Evolutionary conservation across 768 basidiomycete species (phyloP).

Genomic region (Saitozyma sp.): DNA sequence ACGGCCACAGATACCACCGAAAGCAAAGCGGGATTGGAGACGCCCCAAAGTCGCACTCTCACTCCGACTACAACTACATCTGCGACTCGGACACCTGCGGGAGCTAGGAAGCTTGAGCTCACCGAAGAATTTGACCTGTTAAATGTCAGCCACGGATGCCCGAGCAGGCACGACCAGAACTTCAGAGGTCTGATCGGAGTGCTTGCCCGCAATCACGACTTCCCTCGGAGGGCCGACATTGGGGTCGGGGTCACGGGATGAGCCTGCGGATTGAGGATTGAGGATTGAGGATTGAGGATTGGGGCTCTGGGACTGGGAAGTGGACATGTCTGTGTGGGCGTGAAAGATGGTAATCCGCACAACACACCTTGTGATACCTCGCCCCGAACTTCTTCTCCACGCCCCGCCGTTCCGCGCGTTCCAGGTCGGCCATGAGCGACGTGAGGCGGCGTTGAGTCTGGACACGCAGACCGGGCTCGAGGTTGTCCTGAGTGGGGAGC

Average conservation of each 20-base stretch:
- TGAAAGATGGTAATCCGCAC: neutral
- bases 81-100: neutral
- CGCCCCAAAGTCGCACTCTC: no score
- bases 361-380: slow-evolving; percentile 70
- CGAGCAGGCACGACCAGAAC: no score
- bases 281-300: neutral
- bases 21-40: no score
- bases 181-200: no score
- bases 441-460: slow-evolving; percentile 76
- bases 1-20: neutral
- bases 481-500: slow-evolving; percentile 60
- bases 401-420: slow-evolving; percentile 42
- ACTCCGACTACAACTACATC: no score
- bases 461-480: slow-evolving; percentile 80
- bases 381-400: slow-evolving; percentile 64
- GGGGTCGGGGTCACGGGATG: no score
- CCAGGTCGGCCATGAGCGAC: slow-evolving; percentile 62
- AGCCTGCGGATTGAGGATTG: no score
- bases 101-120: slow-evolving; percentile 36
- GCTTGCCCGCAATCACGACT: no score
- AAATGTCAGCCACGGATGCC: no score
- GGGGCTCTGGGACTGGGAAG: neutral
- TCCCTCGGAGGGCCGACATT: no score
- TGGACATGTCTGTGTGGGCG: neutral
- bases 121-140: slow-evolving; percentile 85